Evolutionary conservation across 106 monocot species (phyloP).

Genomic region (Acorus gramineus): DNA sequence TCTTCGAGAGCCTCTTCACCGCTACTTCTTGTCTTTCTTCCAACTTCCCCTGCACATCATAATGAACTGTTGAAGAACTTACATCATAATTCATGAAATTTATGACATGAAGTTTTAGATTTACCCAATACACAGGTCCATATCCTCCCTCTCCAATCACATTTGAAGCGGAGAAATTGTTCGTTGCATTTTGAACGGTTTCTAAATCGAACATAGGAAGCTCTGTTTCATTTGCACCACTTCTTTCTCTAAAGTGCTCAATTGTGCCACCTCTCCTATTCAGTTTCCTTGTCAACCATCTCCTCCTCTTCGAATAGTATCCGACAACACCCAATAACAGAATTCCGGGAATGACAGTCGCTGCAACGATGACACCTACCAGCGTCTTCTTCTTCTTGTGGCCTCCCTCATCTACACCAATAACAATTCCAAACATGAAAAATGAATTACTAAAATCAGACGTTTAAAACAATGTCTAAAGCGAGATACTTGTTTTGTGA

Average conservation of each 20-base stretch:
- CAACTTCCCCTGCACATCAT: slow-evolving; percentile 1
- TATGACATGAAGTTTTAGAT: background rate
- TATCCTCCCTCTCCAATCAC: slow-evolving; percentile 32
- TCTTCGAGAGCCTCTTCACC: slow-evolving; percentile 25
- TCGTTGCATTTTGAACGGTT: slow-evolving; percentile 14
- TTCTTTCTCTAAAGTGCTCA: background rate
- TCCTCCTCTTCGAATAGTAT: background rate
- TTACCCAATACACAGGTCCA: slow-evolving; percentile 23
- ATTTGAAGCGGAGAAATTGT: slow-evolving; percentile 14
- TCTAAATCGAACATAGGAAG: slow-evolving; percentile 20
- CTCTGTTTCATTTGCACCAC: background rate
- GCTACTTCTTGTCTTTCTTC: slow-evolving; percentile 30
- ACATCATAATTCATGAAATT: too few species aligned
- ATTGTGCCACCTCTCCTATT: background rate
- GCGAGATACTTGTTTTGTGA: too few species aligned
- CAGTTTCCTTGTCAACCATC: slow-evolving; percentile 2
- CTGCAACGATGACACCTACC: too few species aligned
- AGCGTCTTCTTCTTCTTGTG: too few species aligned
- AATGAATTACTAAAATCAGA: too few species aligned
- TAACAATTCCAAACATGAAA: too few species aligned
- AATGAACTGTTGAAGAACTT: background rate
- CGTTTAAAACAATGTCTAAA: too few species aligned
- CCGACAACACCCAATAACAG: too few species aligned
- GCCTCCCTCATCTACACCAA: too few species aligned
- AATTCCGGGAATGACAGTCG: too few species aligned